These are phyloP conservation scores for Monilinia vaccinii-corymbosi DNA, from an alignment of 2,329 filamentous ascomycete genomes.

Conservation along the genomic window DNA sequence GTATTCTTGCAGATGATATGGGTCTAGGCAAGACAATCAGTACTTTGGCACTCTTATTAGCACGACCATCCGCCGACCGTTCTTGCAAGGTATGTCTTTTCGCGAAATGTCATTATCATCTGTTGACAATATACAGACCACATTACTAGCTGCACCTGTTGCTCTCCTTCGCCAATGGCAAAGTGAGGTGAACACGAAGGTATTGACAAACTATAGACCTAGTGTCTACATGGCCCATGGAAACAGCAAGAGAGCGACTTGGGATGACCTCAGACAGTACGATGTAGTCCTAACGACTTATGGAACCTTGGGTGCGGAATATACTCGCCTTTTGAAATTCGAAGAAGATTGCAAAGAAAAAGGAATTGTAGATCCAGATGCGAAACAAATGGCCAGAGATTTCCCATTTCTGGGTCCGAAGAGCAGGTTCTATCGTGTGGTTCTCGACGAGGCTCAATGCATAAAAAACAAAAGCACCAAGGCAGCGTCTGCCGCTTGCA, in stretches of 20 bases:
- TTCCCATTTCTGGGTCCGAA: conserved; percentile 46
- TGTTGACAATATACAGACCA: conserved; percentile 44
- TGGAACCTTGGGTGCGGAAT: conserved; percentile 59
- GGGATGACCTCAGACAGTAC: conserved; percentile 50
- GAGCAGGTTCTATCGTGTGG: conserved; percentile 58
- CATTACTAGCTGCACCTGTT: conserved; percentile 73
- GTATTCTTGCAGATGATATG: conserved; percentile 76
- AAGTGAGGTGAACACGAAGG: conserved; percentile 63
- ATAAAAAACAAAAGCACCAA: conserved; percentile 68
- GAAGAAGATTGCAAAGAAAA: conserved; percentile 22
- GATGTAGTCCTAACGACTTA: conserved; percentile 77
- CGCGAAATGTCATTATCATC: neutral
- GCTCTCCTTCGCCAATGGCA: conserved; percentile 79
- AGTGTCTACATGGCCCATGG: conserved; percentile 63
- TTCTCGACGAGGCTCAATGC: conserved; percentile 72
- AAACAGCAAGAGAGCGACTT: conserved; percentile 45
- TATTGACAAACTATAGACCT: conserved; percentile 50
- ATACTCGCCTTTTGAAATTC: conserved; percentile 50
- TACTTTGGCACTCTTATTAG: conserved; percentile 56
- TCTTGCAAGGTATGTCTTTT: conserved; percentile 27
- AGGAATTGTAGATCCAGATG: conserved; percentile 26
- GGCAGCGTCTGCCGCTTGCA: conserved; percentile 48
- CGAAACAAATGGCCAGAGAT: conserved; percentile 30
- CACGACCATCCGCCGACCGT: conserved; percentile 46
- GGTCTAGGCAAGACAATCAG: conserved; percentile 80